phyloP scores from a whole-genome alignment of 164 flowering plant species.

The Tetracentron sinense region DNA sequence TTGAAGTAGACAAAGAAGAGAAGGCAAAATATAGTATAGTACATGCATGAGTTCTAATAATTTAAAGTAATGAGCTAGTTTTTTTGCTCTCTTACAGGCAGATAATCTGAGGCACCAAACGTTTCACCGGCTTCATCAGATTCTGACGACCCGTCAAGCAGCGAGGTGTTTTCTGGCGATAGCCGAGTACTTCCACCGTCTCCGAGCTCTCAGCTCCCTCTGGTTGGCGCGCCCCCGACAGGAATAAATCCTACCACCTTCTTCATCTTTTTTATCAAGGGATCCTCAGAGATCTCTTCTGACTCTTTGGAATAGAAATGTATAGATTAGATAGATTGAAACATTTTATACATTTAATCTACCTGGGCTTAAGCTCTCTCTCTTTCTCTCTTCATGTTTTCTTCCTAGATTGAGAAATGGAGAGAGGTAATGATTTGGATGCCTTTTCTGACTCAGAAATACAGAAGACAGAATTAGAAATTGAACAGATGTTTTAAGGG shows the following conservation, averaged over 20 bases:
- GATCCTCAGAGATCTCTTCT: not conserved
- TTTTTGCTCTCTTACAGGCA: slow-evolving; percentile 11
- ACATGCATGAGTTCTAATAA: too few species aligned
- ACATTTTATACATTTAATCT: not conserved
- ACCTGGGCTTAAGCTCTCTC: not conserved
- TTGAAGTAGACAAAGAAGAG: too few species aligned
- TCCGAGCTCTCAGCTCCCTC: slow-evolving; percentile 25
- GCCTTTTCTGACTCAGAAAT: slow-evolving; percentile 4
- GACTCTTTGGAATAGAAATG: slow-evolving; percentile 1
- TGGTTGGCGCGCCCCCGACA: slow-evolving; percentile 23
- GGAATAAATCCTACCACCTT: not conserved
- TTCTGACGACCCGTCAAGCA: slow-evolving; percentile 22
- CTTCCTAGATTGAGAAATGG: not conserved
- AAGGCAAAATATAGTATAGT: too few species aligned
- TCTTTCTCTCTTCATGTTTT: not conserved
- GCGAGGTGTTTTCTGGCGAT: slow-evolving; percentile 25
- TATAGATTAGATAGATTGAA: not conserved
- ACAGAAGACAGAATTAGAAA: not conserved
- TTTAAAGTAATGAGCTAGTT: not conserved
- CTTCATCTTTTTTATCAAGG: not conserved
- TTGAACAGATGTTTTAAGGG: not conserved
- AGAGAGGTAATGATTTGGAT: not conserved
- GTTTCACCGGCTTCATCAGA: slow-evolving; percentile 16
- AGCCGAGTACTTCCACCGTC: slow-evolving; percentile 24
- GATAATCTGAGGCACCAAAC: slow-evolving; percentile 27